Percentiles rank a stretch among this genome's conserved stretches.
Evolutionary conservation across 441 rosid species (phyloP).

Genomic region (Metrosideros polymorpha): DNA sequence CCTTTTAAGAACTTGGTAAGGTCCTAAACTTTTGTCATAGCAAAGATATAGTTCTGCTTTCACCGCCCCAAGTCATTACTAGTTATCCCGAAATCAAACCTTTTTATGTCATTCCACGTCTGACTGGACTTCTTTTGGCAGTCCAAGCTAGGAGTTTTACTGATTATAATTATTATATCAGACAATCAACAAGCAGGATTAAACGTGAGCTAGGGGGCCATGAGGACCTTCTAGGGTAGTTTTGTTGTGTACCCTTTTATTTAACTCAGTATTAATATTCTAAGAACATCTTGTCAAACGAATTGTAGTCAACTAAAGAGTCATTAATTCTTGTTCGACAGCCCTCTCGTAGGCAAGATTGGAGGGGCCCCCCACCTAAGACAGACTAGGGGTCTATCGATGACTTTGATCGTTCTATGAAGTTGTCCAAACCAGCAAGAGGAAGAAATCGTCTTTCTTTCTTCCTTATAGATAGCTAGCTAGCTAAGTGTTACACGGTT

Average conservation of each 20-base stretch:
- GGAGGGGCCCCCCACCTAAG: background rate
- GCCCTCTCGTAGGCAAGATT: background rate
- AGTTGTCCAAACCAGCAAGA: background rate
- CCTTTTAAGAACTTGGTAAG: no score
- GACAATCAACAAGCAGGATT: background rate
- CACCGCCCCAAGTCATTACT: background rate
- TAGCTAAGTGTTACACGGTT: background rate
- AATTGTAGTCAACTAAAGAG: background rate
- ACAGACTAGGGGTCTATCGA: background rate
- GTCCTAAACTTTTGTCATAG: no score
- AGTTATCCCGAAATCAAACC: accelerated
- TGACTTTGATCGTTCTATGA: background rate
- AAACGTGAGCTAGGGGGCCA: background rate
- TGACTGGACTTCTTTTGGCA: background rate
- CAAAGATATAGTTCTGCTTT: background rate
- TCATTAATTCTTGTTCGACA: background rate
- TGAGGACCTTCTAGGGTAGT: background rate
- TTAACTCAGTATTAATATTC: background rate
- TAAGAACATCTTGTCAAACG: background rate
- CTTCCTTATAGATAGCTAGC: background rate
- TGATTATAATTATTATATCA: background rate
- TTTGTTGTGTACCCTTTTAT: background rate
- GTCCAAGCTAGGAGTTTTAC: background rate
- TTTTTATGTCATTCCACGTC: background rate
- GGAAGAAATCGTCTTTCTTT: background rate